Conservation (phyloP, 2,329 filamentous ascomycete species). For the Rutstroemia sydowiana region DNA sequence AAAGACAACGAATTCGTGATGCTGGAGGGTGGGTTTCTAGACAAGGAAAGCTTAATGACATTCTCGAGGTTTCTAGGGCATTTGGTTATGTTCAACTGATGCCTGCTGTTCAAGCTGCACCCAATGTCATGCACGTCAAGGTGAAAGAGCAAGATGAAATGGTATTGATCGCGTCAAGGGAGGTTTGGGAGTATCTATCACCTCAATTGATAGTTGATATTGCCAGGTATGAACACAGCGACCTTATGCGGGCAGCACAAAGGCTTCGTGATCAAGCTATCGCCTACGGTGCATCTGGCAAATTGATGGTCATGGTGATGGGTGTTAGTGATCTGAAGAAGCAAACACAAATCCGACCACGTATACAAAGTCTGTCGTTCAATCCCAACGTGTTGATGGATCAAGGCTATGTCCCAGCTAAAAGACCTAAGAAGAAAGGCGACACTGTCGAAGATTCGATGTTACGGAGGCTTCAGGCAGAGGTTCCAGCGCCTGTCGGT, state of each 20-base stretch:
- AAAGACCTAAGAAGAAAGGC: slow-evolving; percentile 58
- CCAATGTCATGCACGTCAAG: slow-evolving; percentile 69
- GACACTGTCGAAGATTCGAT: slow-evolving; percentile 71
- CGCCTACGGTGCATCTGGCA: slow-evolving; percentile 85
- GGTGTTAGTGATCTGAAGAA: slow-evolving; percentile 87
- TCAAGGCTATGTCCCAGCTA: slow-evolving; percentile 58
- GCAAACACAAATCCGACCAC: slow-evolving; percentile 62
- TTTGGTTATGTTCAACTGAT: slow-evolving; percentile 93
- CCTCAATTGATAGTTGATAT: slow-evolving; percentile 89
- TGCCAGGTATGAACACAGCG: slow-evolving; percentile 74
- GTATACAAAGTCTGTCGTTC: slow-evolving; percentile 73
- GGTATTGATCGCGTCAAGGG: slow-evolving; percentile 81
- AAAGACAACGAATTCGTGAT: slow-evolving; percentile 84
- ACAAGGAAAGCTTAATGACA: slow-evolving; percentile 87
- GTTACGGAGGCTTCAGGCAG: slow-evolving; percentile 76
- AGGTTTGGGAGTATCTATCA: slow-evolving; percentile 91
- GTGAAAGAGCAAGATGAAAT: slow-evolving; percentile 88
- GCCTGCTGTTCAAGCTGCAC: slow-evolving; percentile 86
- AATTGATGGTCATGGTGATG: slow-evolving; percentile 99
- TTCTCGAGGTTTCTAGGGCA: slow-evolving; percentile 83
- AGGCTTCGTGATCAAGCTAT: slow-evolving; percentile 93
- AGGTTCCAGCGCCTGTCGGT: slow-evolving; percentile 85
- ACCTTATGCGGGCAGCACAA: slow-evolving; percentile 91
- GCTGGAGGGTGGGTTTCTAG: slow-evolving; percentile 94
- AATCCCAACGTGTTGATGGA: slow-evolving; percentile 68